These are phyloP conservation scores for Fraxinus platypoda DNA, from an alignment of 305 asterid species.

Conservation along the genomic window DNA sequence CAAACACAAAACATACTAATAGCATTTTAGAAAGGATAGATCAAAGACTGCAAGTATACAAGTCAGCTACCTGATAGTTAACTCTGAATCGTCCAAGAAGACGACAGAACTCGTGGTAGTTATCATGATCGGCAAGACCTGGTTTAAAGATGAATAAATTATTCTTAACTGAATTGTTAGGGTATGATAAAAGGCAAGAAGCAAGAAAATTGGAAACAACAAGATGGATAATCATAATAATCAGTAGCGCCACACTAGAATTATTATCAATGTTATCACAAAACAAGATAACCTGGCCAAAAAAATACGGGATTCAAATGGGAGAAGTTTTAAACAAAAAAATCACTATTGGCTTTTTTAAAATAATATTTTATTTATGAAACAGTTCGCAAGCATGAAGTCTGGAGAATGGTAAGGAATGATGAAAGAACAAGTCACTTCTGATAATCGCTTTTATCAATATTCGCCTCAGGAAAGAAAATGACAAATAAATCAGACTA, in stretches of 20 bases:
- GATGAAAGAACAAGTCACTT: background rate
- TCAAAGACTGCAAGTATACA: conserved; percentile 17
- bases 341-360: background rate
- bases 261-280: background rate
- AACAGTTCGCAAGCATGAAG: background rate
- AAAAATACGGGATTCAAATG: background rate
- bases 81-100: conserved; percentile 98
- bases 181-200: conserved; percentile 10
- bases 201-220: background rate
- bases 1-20: conserved; percentile 5
- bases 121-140: conserved; percentile 97
- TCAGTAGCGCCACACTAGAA: background rate
- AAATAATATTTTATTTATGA: background rate
- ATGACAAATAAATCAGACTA: background rate
- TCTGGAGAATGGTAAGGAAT: background rate
- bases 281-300: background rate
- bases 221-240: background rate
- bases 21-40: conserved; percentile 20
- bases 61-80: conserved; percentile 76
- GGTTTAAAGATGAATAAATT: conserved; percentile 35
- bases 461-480: background rate
- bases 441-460: background rate
- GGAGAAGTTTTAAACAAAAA: background rate
- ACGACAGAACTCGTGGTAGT: conserved; percentile 99
- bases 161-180: conserved; percentile 17